phyloP scores from a whole-genome alignment of 2,329 filamentous ascomycete species.

The Cercospora zeina region DNA sequence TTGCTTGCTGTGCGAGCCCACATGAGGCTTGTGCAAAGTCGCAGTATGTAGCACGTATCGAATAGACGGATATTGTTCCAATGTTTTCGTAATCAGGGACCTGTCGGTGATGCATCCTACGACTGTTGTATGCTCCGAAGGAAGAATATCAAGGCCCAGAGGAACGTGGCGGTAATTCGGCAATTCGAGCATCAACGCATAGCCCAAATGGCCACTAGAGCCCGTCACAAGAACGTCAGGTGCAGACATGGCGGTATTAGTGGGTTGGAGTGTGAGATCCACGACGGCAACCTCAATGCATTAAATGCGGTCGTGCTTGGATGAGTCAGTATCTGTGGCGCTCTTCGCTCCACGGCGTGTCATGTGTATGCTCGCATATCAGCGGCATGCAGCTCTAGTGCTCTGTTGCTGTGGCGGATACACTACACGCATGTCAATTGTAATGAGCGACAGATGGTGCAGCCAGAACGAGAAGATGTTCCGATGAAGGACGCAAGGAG shows the following conservation, averaged over 20 bases:
- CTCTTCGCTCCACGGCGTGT: neutral
- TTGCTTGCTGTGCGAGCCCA: slow-evolving; percentile 24
- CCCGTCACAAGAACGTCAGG: slow-evolving; percentile 27
- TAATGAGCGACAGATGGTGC: too few species aligned
- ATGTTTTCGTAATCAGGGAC: slow-evolving; percentile 13
- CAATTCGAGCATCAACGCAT: slow-evolving; percentile 27
- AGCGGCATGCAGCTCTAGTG: neutral
- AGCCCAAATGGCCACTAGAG: slow-evolving; percentile 27
- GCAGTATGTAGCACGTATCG: slow-evolving; percentile 28
- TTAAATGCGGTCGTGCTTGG: neutral
- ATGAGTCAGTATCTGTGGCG: slow-evolving; percentile 3
- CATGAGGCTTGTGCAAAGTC: slow-evolving; percentile 30
- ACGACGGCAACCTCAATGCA: neutral
- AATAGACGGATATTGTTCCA: slow-evolving; percentile 14
- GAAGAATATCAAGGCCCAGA: slow-evolving; percentile 27
- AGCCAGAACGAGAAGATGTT: too few species aligned
- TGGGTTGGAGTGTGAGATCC: neutral
- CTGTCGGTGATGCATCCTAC: slow-evolving; percentile 24
- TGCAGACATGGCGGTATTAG: neutral
- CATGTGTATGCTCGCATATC: neutral
- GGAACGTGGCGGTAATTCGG: slow-evolving; percentile 20
- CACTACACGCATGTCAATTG: too few species aligned
- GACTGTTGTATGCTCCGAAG: slow-evolving; percentile 14
- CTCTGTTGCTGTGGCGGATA: too few species aligned
- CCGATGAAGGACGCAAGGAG: too few species aligned